These are phyloP conservation scores for Blumeriella jaapii DNA, from an alignment of 2,329 filamentous ascomycete genomes.

Conservation along the genomic window DNA sequence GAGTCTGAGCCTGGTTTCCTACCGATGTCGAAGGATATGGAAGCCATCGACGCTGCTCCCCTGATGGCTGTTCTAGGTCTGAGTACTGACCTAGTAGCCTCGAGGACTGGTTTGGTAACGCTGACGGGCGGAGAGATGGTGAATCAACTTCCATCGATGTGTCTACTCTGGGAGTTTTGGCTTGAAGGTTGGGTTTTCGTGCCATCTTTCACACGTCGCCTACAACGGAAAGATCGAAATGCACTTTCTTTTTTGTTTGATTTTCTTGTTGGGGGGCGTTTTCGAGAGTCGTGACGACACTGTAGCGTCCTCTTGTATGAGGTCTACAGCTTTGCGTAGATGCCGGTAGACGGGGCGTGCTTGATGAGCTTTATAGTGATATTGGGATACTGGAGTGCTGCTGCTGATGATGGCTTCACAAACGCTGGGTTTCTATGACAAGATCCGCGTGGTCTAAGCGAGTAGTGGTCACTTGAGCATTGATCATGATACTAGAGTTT, in stretches of 20 bases:
- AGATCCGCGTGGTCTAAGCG: too few species aligned
- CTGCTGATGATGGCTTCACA: neutral
- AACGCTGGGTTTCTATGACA: too few species aligned
- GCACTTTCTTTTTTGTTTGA: slow-evolving; percentile 12
- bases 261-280: neutral
- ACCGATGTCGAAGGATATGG: neutral
- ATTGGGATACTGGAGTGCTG: neutral
- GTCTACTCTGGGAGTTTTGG: neutral
- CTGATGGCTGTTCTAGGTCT: neutral
- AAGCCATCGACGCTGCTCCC: neutral
- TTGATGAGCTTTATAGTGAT: neutral
- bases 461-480: too few species aligned
- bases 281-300: neutral
- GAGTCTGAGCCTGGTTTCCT: too few species aligned
- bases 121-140: neutral
- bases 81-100: neutral
- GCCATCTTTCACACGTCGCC: slow-evolving; percentile 9
- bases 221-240: slow-evolving; percentile 13
- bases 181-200: neutral
- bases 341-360: neutral
- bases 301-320: neutral
- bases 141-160: neutral
- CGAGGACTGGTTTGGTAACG: neutral
- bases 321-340: slow-evolving; percentile 2
- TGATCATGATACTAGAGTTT: slow-evolving; percentile 9